These are phyloP conservation scores for Entophlyctis luteolus DNA, from an alignment of 192 early-diverging fungal genomes.

Conservation along the genomic window DNA sequence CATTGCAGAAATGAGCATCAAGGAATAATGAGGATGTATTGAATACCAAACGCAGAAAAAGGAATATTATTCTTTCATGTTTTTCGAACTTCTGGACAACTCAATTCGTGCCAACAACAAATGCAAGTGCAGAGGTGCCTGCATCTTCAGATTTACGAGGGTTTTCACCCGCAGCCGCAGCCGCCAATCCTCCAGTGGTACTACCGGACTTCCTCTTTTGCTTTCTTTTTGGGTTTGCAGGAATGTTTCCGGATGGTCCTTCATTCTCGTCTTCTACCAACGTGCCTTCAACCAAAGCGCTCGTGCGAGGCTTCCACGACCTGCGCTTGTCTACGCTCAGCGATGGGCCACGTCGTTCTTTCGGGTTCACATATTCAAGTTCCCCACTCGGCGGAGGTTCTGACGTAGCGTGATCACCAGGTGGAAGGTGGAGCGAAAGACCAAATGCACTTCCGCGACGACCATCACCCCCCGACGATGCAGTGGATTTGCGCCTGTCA, in stretches of 20 bases:
- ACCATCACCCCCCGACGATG: slow-evolving; percentile 7
- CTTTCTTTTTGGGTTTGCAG: not conserved
- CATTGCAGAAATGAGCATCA: not conserved
- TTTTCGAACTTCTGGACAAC: not conserved
- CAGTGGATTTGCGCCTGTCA: slow-evolving; percentile 17
- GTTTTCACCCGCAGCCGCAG: not conserved
- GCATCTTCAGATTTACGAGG: not conserved
- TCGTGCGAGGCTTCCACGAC: slow-evolving; percentile 9
- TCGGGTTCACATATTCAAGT: slow-evolving; percentile 11
- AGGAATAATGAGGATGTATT: not conserved
- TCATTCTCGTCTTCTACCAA: not conserved
- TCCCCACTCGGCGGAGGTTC: not conserved
- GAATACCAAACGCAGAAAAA: not conserved
- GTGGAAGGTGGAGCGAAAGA: not conserved
- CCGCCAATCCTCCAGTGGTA: not conserved
- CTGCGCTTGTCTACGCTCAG: not conserved
- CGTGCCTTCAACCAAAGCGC: slow-evolving; percentile 6
- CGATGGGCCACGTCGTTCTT: not conserved
- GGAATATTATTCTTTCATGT: not conserved
- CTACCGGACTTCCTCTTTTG: not conserved
- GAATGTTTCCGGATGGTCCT: not conserved
- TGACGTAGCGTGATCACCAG: not conserved
- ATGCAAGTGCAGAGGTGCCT: slow-evolving; percentile 7
- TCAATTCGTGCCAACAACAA: slow-evolving; percentile 10
- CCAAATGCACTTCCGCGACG: slow-evolving; percentile 6